These are phyloP conservation scores for Torulaspora gathmanii DNA, from an alignment of 805 yeast species.

Conservation along the genomic window DNA sequence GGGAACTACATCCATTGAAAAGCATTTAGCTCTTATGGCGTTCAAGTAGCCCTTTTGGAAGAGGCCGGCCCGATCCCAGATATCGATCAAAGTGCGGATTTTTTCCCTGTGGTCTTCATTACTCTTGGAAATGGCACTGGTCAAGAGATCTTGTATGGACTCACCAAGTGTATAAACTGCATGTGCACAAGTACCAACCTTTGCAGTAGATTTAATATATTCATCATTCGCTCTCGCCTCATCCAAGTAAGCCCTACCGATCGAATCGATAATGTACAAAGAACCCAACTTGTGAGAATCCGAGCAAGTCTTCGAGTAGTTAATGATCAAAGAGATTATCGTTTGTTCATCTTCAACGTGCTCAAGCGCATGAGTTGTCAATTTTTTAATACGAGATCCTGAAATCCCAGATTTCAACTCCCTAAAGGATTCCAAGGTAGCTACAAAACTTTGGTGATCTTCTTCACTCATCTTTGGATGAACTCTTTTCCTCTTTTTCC, in stretches of 20 bases:
- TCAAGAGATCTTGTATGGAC: slow-evolving; percentile 58
- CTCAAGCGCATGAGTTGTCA: slow-evolving; percentile 71
- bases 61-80: slow-evolving; percentile 85
- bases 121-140: slow-evolving; percentile 55
- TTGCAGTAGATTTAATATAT: slow-evolving; percentile 45
- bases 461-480: slow-evolving; percentile 9
- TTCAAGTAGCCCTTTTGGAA: slow-evolving; percentile 56
- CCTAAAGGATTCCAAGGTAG: slow-evolving; percentile 40
- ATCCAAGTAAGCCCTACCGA: slow-evolving; percentile 79
- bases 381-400: slow-evolving; percentile 85
- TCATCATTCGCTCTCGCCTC: slow-evolving; percentile 57
- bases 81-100: slow-evolving; percentile 77
- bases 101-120: slow-evolving; percentile 62
- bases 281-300: slow-evolving; percentile 84
- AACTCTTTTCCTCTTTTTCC: background rate
- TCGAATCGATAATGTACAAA: slow-evolving; percentile 85
- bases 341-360: slow-evolving; percentile 46
- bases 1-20: slow-evolving; percentile 31
- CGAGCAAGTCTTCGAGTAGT: slow-evolving; percentile 64
- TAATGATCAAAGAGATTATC: slow-evolving; percentile 27
- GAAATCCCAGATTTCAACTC: slow-evolving; percentile 83
- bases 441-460: slow-evolving; percentile 37
- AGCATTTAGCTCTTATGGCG: slow-evolving; percentile 54
- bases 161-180: slow-evolving; percentile 64
- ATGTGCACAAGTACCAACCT: slow-evolving; percentile 68